Percentiles rank a stretch among this genome's conserved stretches.
Conservation (phyloP, 2,329 filamentous ascomycete species). For the Neonectria hederae region DNA sequence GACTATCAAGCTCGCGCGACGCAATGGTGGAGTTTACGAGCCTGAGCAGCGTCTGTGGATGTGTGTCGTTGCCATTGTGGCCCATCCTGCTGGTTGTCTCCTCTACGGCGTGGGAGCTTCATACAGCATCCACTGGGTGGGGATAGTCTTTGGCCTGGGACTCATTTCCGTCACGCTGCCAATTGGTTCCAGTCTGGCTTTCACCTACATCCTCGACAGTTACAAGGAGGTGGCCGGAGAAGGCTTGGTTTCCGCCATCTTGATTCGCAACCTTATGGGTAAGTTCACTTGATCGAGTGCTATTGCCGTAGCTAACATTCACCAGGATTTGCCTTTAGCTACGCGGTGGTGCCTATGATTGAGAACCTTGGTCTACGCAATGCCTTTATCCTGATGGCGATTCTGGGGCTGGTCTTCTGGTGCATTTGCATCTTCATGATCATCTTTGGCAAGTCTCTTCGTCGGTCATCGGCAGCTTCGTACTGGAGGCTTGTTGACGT, state of each 20-base stretch:
- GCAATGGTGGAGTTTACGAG: conserved; percentile 39
- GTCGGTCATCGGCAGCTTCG: conserved; percentile 23
- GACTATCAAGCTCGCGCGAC: conserved; percentile 30
- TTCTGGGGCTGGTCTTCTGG: conserved; percentile 31
- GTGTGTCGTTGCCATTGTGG: conserved; percentile 30
- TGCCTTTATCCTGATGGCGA: conserved; percentile 33
- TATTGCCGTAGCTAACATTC: not conserved
- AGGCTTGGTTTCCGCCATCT: conserved; percentile 32
- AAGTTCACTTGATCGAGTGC: not conserved
- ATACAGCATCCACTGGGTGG: conserved; percentile 37
- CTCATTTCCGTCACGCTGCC: conserved; percentile 36
- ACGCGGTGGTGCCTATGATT: conserved; percentile 40
- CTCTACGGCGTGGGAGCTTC: conserved; percentile 38
- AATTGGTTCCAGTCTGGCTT: conserved; percentile 34
- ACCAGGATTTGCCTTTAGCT: conserved; percentile 38
- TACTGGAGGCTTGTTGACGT: conserved; percentile 36
- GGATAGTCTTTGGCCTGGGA: conserved; percentile 35
- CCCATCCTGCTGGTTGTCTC: conserved; percentile 37
- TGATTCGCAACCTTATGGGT: conserved; percentile 40
- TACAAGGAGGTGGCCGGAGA: conserved; percentile 40
- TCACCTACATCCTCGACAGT: conserved; percentile 39
- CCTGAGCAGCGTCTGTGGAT: conserved; percentile 41
- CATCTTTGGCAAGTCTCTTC: conserved; percentile 29
- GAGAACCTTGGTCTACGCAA: conserved; percentile 30
- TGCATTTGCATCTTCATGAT: conserved; percentile 25